Conservation (phyloP, 495 filamentous ascomycete genomes). For the Amorphotheca resinae region DNA sequence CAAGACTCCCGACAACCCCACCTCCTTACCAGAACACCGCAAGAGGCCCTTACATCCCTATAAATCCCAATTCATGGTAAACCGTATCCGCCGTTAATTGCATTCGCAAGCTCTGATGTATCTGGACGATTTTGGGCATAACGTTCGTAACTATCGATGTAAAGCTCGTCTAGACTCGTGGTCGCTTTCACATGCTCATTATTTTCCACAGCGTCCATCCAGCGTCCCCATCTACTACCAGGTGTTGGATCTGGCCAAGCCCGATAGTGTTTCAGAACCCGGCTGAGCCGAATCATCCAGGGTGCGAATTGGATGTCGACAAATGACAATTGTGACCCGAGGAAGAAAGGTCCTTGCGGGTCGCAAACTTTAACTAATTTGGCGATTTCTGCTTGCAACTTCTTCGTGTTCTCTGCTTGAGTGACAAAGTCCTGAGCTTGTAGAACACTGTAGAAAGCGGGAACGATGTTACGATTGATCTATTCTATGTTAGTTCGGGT, state of each 20-base stretch:
- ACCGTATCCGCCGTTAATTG: conserved; percentile 17
- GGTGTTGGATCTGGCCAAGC: conserved; percentile 64
- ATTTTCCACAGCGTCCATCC: conserved; percentile 71
- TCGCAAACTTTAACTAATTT: conserved; percentile 64
- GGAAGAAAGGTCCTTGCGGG: conserved; percentile 65
- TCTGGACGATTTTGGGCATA: conserved; percentile 21
- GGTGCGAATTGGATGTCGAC: conserved; percentile 86
- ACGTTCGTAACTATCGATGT: conserved; percentile 44
- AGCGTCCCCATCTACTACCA: conserved; percentile 58
- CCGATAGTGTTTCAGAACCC: conserved; percentile 68
- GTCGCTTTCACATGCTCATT: conserved; percentile 65
- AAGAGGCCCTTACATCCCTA: too few species aligned
- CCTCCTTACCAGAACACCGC: too few species aligned
- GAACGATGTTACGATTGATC: conserved; percentile 76
- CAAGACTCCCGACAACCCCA: too few species aligned
- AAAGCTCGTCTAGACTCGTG: conserved; percentile 61
- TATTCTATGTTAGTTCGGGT: conserved; percentile 20
- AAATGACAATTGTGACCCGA: conserved; percentile 57
- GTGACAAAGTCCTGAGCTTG: conserved; percentile 55
- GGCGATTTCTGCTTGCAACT: conserved; percentile 55
- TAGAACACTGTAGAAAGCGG: conserved; percentile 67
- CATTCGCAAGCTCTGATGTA: conserved; percentile 20
- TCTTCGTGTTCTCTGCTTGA: conserved; percentile 49
- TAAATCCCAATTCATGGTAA: too few species aligned
- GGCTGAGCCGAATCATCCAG: conserved; percentile 65